phyloP scores from a whole-genome alignment of 1,284 basidiomycete genomes.

The Tetrapyrgos nigripes region DNA sequence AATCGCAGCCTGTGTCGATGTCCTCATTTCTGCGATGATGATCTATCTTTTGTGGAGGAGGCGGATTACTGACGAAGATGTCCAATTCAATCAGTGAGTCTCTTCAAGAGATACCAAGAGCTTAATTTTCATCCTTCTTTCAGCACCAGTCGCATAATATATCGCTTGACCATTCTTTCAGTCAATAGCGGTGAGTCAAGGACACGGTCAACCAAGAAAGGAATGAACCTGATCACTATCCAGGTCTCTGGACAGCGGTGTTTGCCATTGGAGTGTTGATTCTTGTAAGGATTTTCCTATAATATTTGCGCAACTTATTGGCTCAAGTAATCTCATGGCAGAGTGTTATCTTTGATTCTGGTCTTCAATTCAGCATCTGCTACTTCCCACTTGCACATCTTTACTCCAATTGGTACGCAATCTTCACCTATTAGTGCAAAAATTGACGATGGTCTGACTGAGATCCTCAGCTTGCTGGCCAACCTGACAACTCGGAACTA shows the following conservation, averaged over 20 bases:
- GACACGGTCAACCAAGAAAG: too few relatives aligned
- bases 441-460: neutral
- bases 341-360: neutral
- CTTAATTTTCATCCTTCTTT: neutral
- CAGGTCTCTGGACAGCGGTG: neutral
- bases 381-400: neutral
- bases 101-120: neutral
- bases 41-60: neutral
- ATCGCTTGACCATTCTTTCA: neutral
- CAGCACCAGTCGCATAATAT: neutral
- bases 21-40: neutral
- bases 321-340: neutral
- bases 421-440: neutral
- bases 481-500: neutral
- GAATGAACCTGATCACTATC: neutral
- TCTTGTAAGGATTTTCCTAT: neutral
- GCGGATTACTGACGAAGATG: neutral
- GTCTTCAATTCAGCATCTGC: neutral
- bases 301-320: neutral
- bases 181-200: neutral
- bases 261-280: neutral
- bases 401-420: neutral
- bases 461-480: neutral
- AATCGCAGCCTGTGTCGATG: neutral
- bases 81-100: neutral